Evolutionary conservation across 106 monocot genomes (phyloP), one percentile per base, ranked within the genome.

Genomic region (Alisma plantagoaquatica): DNA sequence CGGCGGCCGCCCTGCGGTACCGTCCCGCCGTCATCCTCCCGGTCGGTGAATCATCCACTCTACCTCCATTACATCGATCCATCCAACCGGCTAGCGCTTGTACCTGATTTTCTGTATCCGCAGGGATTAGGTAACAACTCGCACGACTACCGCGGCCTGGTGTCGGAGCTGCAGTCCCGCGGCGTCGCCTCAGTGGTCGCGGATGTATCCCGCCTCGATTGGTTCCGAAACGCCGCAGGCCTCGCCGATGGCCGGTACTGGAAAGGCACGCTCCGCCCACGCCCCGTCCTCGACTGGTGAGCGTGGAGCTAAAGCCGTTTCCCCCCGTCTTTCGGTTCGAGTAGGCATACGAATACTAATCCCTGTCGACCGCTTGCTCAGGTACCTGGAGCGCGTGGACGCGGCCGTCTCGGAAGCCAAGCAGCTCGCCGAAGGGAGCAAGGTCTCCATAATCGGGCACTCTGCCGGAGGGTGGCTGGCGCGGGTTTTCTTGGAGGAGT

Each of bases 381-480:
- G 87, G 87, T 94, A 96, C 58, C 73, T 96, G 19, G 55, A 78
- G 48, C 75, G 88, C 55, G 66, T 88, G 2, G 73, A 78, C 2
- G 62, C 67, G 22, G 88, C 81, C 0, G 63, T 88, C 12, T 44
- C 65, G 0, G 64, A 88, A 43, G 83, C 84, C 7, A 87, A 76
- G 66, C 59, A 54, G 47, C 63, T 73, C 20, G 31, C 35, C 24
- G 15, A 67, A 56, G 81, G 86, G 11, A 59, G 27, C 28, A 29
- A 28, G 63, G 51, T 8, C 26, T 94, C 93, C n/a, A 49, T 94
- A 45, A 77, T 94, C 51, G 94, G 94, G 21, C 94, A 96, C 60
- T 96, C 88, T 3, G 84, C 88, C 3, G 94, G 88, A 17, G 94
- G 94, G 28, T 96, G 94, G 94, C 62, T 96, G 2, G 88, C 83